Base-by-base conservation (phyloP, 2,329 filamentous ascomycete species). In the Didymella pomorum region DNA sequence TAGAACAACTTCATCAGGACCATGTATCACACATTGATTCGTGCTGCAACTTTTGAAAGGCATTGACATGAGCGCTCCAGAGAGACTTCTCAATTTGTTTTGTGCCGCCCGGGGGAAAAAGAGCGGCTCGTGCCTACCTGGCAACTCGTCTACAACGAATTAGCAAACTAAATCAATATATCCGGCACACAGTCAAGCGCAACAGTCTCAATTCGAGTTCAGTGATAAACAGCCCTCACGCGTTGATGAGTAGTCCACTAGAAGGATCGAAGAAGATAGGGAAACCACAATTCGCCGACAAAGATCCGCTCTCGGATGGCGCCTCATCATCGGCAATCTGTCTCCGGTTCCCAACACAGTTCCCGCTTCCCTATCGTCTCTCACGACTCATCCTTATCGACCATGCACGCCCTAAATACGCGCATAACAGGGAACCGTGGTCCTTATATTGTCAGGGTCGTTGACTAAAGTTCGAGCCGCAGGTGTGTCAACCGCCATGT, bases 401-500 rank as follows among this genome's bases (percentile, higher is more conserved):
- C 16, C 12, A 44, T 53, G 45, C 49, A 58, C 49, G 49, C 55
- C 37, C 39, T 33, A 14, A 46, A 58, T 49, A 48, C 50, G 50
- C 56, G 44, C 25, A 12, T 4, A 14, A 9, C 39, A 21, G 26
- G 26, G 14, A 23, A 3, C 7, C 7, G 11, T 31, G 29, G n/a
- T 39, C 2, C 18, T 18, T 14, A 23, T 5, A 16, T 14, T 21
- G 14, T 20, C 20, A 9, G 8, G 14, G 35, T 8, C 35, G 3
- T 20, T 63, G 61, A 66, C 56, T 62, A 62, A 64, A 29, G 47
- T n/a, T 25, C 25, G 52, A 58, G 52, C 54, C 52, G 57, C 50
- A 26, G 14, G 44, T 64, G 54, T 63, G 63, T 66, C 63, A 66
- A 55, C 23, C 23, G 26, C 28, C 53, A 45, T 54, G 35, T n/a